Percentiles rank a stretch among this genome's conserved stretches.
phyloP scores from a whole-genome alignment of 225 moss, liverwort and hornwort species.

The Pleurozium schreberi region DNA sequence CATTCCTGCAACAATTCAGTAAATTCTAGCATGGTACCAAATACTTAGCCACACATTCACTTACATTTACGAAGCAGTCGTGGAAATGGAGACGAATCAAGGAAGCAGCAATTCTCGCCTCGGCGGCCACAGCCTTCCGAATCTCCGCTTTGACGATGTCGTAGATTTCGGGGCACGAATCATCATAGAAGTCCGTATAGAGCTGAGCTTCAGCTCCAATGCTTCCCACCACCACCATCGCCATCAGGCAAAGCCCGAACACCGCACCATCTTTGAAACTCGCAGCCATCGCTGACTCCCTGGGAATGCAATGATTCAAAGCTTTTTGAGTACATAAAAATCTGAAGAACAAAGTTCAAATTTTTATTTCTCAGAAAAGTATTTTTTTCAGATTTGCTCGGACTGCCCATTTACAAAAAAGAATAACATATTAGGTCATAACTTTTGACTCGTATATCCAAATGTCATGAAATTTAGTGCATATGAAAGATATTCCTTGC shows the following conservation, averaged over 20 bases:
- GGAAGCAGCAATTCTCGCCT: not conserved
- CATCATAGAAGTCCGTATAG: slow-evolving; percentile 1
- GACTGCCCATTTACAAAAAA: too few relatives aligned
- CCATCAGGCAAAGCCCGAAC: not conserved
- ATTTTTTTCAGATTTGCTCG: too few relatives aligned
- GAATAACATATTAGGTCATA: too few relatives aligned
- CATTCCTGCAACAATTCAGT: not conserved
- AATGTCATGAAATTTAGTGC: too few relatives aligned
- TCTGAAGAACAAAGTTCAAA: too few relatives aligned
- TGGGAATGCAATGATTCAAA: too few relatives aligned
- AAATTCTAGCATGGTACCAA: not conserved
- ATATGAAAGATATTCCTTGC: too few relatives aligned
- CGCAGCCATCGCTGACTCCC: not conserved
- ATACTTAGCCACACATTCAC: not conserved
- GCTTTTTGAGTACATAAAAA: too few relatives aligned
- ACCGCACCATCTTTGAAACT: not conserved
- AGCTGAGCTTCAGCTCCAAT: not conserved
- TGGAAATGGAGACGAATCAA: not conserved
- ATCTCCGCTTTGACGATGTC: not conserved
- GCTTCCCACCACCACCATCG: not conserved
- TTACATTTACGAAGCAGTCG: slow-evolving; percentile 22
- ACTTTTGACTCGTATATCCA: too few relatives aligned
- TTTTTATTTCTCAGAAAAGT: too few relatives aligned
- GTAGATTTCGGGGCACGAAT: not conserved
- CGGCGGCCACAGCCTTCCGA: not conserved